Conservation (phyloP, 805 yeast species). For the Spathaspora sp. region DNA sequence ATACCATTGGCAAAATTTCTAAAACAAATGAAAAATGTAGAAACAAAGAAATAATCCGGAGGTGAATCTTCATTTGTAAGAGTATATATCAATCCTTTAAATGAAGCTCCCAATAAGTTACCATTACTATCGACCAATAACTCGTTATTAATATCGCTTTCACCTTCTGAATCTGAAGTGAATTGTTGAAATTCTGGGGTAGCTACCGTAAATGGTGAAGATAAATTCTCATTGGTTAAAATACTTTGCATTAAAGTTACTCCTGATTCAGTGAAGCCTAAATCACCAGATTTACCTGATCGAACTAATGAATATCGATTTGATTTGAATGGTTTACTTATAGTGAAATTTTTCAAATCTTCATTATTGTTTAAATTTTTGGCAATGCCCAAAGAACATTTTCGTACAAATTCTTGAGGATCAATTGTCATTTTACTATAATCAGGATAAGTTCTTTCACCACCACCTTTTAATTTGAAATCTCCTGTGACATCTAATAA, state of each 20-base stretch:
- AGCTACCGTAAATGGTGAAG: conserved; percentile 30
- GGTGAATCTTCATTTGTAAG: conserved; percentile 63
- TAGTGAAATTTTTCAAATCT: neutral
- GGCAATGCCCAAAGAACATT: conserved; percentile 60
- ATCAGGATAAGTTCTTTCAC: conserved; percentile 63
- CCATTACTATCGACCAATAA: conserved; percentile 49
- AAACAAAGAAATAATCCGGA: conserved; percentile 63
- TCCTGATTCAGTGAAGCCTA: conserved; percentile 47
- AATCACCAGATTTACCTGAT: conserved; percentile 44
- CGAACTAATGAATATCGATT: conserved; percentile 50
- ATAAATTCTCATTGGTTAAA: conserved; percentile 19
- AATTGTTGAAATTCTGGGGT: conserved; percentile 34
- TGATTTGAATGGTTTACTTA: conserved; percentile 14
- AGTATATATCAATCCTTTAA: conserved; percentile 61
- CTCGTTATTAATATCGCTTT: conserved; percentile 36
- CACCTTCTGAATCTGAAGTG: conserved; percentile 15
- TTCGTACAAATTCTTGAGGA: conserved; percentile 56
- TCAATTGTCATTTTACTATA: conserved; percentile 54
- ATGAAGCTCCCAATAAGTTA: conserved; percentile 63
- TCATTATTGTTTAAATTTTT: conserved; percentile 28
- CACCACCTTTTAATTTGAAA: conserved; percentile 46
- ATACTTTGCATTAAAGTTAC: conserved; percentile 40
- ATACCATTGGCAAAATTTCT: conserved; percentile 65
- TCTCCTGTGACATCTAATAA: conserved; percentile 61
- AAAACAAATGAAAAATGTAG: conserved; percentile 76